phyloP scores from a whole-genome alignment of 2,329 filamentous ascomycete species.

The Purpureocillium takamizusanense region DNA sequence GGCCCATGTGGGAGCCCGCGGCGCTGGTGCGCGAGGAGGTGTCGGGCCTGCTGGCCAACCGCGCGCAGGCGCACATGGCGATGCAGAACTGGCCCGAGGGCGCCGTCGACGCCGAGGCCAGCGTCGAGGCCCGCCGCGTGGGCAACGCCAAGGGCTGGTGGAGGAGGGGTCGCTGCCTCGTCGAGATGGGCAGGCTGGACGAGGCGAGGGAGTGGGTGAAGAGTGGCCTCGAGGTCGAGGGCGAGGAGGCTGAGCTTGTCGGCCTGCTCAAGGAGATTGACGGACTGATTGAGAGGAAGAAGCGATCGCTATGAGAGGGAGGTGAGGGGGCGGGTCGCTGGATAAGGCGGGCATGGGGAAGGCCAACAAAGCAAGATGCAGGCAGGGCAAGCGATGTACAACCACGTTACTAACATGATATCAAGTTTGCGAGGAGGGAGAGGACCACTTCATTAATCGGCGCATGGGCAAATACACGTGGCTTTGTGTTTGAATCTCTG shows the following conservation, averaged over 20 bases:
- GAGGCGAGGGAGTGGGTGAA: conserved; percentile 76
- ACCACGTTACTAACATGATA: too few species aligned
- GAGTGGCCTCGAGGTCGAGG: conserved; percentile 74
- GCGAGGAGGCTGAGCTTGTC: conserved; percentile 55
- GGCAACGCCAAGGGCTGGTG: conserved; percentile 96
- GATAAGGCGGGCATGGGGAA: neutral
- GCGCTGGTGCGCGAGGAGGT: conserved; percentile 80
- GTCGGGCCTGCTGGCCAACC: conserved; percentile 69
- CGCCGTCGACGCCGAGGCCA: conserved; percentile 77
- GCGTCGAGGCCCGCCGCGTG: conserved; percentile 76
- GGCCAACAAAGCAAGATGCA: neutral
- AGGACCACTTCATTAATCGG: too few species aligned
- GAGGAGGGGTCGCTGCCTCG: conserved; percentile 72
- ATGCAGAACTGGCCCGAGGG: conserved; percentile 76
- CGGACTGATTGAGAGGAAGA: conserved; percentile 30
- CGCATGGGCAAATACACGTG: too few species aligned
- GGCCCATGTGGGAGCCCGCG: conserved; percentile 82
- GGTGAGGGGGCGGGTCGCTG: neutral
- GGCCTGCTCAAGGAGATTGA: conserved; percentile 57
- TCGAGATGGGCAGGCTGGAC: conserved; percentile 81
- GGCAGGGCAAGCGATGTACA: too few species aligned
- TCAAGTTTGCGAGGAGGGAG: too few species aligned
- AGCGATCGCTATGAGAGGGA: conserved; percentile 11
- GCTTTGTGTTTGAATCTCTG: too few species aligned
- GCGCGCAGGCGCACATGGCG: conserved; percentile 85